Conservation (phyloP, 2,329 filamentous ascomycete genomes). For the Trichoderma sp. region DNA sequence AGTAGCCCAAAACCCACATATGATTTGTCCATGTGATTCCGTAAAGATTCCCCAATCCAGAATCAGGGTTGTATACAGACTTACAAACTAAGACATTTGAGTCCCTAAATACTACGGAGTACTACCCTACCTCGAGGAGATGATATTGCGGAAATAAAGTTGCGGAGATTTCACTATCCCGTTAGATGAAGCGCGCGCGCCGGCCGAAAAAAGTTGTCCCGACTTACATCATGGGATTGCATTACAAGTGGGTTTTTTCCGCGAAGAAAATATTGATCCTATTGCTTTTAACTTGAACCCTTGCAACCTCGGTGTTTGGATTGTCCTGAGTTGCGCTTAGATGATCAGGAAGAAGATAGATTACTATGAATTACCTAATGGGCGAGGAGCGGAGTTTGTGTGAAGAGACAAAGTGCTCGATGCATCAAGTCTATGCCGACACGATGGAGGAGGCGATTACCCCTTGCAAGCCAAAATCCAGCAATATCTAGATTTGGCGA, state of each 20-base stretch:
- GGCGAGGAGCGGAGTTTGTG: neutral
- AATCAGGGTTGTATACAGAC: neutral
- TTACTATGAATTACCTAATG: neutral
- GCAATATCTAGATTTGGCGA: neutral
- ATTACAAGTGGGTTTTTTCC: neutral
- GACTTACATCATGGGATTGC: neutral
- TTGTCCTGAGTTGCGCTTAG: neutral
- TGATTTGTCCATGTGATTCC: neutral
- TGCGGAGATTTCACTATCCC: neutral
- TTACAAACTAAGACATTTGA: neutral
- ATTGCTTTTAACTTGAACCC: neutral
- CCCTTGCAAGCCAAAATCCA: neutral
- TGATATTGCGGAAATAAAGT: neutral
- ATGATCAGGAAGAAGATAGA: neutral
- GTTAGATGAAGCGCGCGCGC: neutral
- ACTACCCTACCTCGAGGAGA: neutral
- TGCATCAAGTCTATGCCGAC: neutral
- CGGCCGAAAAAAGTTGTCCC: neutral
- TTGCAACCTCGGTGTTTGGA: neutral
- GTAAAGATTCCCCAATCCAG: neutral
- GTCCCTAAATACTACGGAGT: neutral
- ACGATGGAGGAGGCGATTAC: neutral
- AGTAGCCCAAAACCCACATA: neutral
- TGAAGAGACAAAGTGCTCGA: neutral
- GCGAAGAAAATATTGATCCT: neutral